Base-by-base conservation (phyloP, 2,329 filamentous ascomycete genomes). In the Ceratocystis albifundus region DNA sequence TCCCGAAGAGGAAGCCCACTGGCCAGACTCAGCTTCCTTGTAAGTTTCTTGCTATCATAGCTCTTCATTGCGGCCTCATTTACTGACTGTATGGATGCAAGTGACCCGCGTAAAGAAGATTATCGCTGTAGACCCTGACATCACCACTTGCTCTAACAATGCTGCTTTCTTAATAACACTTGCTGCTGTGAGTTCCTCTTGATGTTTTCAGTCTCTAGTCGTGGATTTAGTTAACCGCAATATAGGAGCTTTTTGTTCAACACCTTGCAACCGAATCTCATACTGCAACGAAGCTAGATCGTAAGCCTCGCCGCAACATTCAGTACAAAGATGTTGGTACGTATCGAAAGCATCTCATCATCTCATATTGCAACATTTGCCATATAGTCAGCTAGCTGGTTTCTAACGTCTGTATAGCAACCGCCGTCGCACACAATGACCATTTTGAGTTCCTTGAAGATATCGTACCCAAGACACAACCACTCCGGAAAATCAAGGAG, bases 101-200 rank as follows among this genome's bases (percentile, higher is more conserved):
- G 94, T 97, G 66, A 89, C 94, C 20, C 85, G 94, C 72, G 90
- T 99, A 68, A 96, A 96, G 78, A 96, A 96, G 78, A 96, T 99
- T 74, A 90, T 99, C 68, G 83, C 85, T 62, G 83, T 90, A 67
- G 94, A 99, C 75, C 85, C 89, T 55, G 93, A 96, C 69, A 88
- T 96, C 69, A 81, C 80, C 69, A 84, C 89, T 74, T 96, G 90
- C 75, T 96, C 92, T 61, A 96, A 92, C 75, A 96, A 96, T 73
- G 93, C 93, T 65, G 89, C 92, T 22, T 97, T 97, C 75, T 86
- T 93, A 67, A 95, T 97, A 72, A 92, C 93, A 1, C 82, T 96
- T 68, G 94, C 94, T 25, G 92, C 94, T 2, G 88, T 89, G 76
- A 70, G 82, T 74, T 50, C 25, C 48, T 22, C 48, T 28, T 55